phyloP scores from a whole-genome alignment of 177 flowering plant genomes.

The Vitis hybrid region DNA sequence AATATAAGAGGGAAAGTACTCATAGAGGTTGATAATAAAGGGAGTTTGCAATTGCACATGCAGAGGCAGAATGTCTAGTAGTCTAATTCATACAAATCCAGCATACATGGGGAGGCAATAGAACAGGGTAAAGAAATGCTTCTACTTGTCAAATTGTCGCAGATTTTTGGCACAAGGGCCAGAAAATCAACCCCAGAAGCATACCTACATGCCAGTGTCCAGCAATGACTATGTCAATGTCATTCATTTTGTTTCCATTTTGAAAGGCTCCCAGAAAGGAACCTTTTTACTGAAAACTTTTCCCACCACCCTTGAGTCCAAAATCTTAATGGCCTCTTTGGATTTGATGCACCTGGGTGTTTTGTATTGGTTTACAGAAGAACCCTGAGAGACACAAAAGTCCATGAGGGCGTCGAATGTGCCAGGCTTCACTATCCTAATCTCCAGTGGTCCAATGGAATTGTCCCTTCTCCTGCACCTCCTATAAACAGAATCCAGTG shows the following conservation, averaged over 20 bases:
- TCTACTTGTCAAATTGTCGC: too few relatives aligned
- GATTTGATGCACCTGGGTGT: constrained; percentile 71
- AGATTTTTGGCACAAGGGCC: too few relatives aligned
- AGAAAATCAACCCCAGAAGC: background rate
- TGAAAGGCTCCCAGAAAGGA: constrained; percentile 35
- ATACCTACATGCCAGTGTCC: background rate
- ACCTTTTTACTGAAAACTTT: constrained; percentile 25
- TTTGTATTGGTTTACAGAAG: constrained; percentile 72
- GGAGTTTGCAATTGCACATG: too few relatives aligned
- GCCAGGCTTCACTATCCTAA: constrained; percentile 59
- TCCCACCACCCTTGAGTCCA: constrained; percentile 42
- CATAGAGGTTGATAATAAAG: background rate
- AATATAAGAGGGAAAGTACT: background rate
- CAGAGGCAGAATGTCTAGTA: too few relatives aligned
- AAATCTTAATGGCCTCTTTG: constrained; percentile 32
- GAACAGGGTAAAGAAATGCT: background rate
- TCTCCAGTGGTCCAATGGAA: constrained; percentile 71
- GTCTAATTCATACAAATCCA: background rate
- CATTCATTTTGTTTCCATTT: constrained; percentile 2
- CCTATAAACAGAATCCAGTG: constrained; percentile 55
- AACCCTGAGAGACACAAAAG: constrained; percentile 49
- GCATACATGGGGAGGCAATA: background rate
- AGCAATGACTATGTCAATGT: background rate
- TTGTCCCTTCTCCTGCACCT: constrained; percentile 51
- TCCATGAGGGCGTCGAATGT: constrained; percentile 69